These are phyloP conservation scores for Leishmania amazonensis DNA, from an alignment of 208 protist genomes.

Conservation along the genomic window DNA sequence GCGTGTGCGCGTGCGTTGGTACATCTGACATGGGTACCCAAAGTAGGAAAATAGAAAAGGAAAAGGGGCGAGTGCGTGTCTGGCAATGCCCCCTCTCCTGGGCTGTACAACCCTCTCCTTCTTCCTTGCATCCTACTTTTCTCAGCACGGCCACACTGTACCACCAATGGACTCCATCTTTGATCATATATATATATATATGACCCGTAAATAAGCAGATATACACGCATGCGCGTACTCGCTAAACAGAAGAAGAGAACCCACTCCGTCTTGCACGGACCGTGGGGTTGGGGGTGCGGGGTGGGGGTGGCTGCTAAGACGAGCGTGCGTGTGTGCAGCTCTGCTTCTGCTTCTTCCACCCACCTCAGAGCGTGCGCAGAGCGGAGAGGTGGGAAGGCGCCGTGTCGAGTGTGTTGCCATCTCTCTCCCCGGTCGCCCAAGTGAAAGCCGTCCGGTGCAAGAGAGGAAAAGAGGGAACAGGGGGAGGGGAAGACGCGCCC, in stretches of 20 bases:
- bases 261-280: neutral
- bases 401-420: neutral
- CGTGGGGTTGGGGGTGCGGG: too few relatives aligned
- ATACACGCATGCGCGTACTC: too few relatives aligned
- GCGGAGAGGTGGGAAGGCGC: neutral
- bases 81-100: constrained; percentile 13
- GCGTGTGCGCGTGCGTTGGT: too few relatives aligned
- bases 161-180: neutral
- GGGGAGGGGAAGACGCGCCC: neutral
- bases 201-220: neutral
- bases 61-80: neutral
- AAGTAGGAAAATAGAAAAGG: neutral
- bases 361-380: neutral
- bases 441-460: neutral
- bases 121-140: neutral
- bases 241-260: neutral
- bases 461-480: neutral
- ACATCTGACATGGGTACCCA: neutral
- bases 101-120: neutral
- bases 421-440: neutral
- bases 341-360: neutral
- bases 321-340: neutral
- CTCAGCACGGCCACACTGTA: neutral
- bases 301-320: neutral
- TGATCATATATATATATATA: neutral